These are phyloP conservation scores for Neurospora hispaniola DNA, from an alignment of 495 filamentous ascomycete species.

Conservation along the genomic window DNA sequence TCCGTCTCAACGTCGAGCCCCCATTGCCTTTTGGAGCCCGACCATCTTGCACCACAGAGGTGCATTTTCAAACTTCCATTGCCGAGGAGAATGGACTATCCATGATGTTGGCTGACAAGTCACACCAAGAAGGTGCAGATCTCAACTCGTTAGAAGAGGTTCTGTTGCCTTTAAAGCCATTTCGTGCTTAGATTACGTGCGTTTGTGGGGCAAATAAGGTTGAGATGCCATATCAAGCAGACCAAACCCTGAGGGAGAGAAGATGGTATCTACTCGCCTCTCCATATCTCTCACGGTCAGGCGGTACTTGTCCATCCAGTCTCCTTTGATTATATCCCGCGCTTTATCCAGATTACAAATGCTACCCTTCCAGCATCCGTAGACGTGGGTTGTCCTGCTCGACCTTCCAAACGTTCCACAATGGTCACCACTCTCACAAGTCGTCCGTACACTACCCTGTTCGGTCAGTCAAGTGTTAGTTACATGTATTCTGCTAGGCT, in stretches of 20 bases:
- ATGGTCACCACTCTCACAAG: conserved; percentile 5
- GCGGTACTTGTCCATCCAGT: neutral
- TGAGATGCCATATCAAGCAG: neutral
- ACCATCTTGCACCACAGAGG: neutral
- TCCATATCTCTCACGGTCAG: conserved; percentile 1
- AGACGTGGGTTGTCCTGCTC: conserved; percentile 1
- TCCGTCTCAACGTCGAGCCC: neutral
- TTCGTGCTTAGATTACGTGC: conserved; percentile 24
- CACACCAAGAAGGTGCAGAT: neutral
- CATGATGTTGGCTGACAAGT: neutral
- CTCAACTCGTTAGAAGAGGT: conserved; percentile 1
- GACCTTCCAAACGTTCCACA: conserved; percentile 5
- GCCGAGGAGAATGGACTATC: neutral
- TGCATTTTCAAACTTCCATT: neutral
- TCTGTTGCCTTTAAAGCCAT: conserved; percentile 5
- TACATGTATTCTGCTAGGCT: conserved; percentile 24
- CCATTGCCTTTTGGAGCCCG: neutral
- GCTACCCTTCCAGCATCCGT: conserved; percentile 12
- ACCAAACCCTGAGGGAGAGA: neutral
- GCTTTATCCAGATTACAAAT: conserved; percentile 28
- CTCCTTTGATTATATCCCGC: conserved; percentile 10
- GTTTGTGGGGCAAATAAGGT: conserved; percentile 24
- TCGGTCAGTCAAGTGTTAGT: conserved; percentile 1
- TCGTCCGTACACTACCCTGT: conserved; percentile 5
- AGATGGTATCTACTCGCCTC: neutral